Evolutionary conservation across 106 monocot genomes (phyloP).

Genomic region (Allium cepa): DNA sequence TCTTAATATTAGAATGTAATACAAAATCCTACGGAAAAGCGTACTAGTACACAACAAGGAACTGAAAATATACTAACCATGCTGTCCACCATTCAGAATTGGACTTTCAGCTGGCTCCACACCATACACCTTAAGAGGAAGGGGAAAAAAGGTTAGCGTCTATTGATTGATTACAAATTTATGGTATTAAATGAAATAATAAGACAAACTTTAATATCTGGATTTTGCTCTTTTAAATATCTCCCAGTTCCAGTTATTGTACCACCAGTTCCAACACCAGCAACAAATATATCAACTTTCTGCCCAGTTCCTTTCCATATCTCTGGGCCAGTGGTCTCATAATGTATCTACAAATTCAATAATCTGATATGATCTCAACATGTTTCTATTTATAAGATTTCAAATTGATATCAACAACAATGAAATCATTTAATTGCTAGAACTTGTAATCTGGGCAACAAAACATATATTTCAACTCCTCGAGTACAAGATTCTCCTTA

Average conservation of each 20-base stretch:
- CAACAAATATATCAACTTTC: slow-evolving; percentile 41
- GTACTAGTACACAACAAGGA: background rate
- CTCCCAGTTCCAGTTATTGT: slow-evolving; percentile 55
- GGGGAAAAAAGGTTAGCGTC: background rate
- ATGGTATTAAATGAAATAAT: background rate
- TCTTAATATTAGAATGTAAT: no score
- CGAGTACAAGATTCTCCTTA: no score
- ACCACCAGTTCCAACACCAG: slow-evolving; percentile 40
- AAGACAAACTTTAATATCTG: slow-evolving; percentile 34
- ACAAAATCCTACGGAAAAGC: background rate
- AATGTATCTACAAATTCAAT: slow-evolving; percentile 36
- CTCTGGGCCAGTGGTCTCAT: slow-evolving; percentile 66
- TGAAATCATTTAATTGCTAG: no score
- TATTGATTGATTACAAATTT: background rate
- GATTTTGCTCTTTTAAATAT: slow-evolving; percentile 62
- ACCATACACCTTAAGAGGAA: slow-evolving; percentile 36
- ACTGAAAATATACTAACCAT: slow-evolving; percentile 7
- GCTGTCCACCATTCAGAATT: slow-evolving; percentile 37
- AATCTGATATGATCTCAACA: no score
- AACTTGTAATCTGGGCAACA: no score
- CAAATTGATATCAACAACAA: no score
- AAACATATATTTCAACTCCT: no score
- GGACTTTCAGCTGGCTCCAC: slow-evolving; percentile 64
- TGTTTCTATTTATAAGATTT: no score
- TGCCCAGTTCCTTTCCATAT: slow-evolving; percentile 51